Conservation (phyloP, 2,329 filamentous ascomycete species). For the Tolypocladium inflatum region DNA sequence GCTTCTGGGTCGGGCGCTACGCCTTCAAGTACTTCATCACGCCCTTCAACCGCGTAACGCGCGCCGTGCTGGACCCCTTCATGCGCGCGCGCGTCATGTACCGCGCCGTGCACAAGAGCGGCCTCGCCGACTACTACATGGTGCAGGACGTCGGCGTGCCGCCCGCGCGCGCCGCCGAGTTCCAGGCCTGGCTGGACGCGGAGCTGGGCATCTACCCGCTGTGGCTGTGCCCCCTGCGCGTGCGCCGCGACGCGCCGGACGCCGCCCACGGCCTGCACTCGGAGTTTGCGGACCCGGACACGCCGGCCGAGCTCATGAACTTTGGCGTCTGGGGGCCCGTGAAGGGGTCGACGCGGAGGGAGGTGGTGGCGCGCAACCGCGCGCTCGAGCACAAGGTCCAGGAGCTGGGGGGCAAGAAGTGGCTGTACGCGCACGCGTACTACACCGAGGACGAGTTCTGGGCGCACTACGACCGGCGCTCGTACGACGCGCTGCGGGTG, state of each 20-base stretch:
- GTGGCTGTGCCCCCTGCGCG: constrained; percentile 45
- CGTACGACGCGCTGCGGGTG: constrained; percentile 47
- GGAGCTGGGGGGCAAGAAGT: constrained; percentile 56
- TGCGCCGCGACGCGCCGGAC: constrained; percentile 30
- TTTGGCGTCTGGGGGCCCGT: constrained; percentile 54
- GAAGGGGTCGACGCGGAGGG: constrained; percentile 24
- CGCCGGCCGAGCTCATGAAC: constrained; percentile 39
- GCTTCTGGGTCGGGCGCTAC: constrained; percentile 56
- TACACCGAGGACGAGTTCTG: constrained; percentile 62
- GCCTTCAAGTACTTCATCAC: constrained; percentile 55
- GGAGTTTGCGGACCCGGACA: constrained; percentile 28
- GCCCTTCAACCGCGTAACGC: constrained; percentile 55
- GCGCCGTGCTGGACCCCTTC: constrained; percentile 51
- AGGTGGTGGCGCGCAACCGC: constrained; percentile 46
- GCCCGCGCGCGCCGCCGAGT: constrained; percentile 29
- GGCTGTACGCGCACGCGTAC: constrained; percentile 61
- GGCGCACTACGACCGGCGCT: constrained; percentile 48
- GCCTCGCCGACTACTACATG: constrained; percentile 49
- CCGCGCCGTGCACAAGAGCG: constrained; percentile 52
- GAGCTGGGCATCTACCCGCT: constrained; percentile 40
- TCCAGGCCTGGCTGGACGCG: constrained; percentile 37
- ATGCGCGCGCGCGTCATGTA: constrained; percentile 58
- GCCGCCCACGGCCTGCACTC: constrained; percentile 37
- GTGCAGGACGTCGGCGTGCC: constrained; percentile 55
- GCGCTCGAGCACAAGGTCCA: constrained; percentile 50